phyloP scores from a whole-genome alignment of 306 rosid genomes.

The Sphenostylis stenocarpa region DNA sequence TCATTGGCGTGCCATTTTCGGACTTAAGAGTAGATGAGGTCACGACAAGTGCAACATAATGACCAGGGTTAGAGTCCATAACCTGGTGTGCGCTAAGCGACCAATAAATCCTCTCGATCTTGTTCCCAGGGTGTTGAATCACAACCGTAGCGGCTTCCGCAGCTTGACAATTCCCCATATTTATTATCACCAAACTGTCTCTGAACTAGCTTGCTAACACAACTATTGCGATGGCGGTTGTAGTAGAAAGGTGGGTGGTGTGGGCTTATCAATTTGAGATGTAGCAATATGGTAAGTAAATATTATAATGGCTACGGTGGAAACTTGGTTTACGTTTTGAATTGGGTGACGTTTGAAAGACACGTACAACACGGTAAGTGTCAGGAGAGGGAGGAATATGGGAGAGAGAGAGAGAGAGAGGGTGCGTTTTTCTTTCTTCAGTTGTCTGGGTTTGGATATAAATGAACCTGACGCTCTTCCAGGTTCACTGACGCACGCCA shows the following conservation, averaged over 20 bases:
- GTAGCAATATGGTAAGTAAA: not conserved
- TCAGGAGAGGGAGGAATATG: not conserved
- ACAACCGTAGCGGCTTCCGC: conserved; percentile 90
- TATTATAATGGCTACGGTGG: not conserved
- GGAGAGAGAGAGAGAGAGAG: no score
- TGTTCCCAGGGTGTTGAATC: conserved; percentile 71
- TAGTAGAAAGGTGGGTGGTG: not conserved
- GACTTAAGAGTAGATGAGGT: conserved; percentile 50
- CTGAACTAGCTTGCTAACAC: not conserved
- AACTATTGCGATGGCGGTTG: not conserved
- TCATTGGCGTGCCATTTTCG: conserved; percentile 54
- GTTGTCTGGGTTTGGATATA: conserved; percentile 5
- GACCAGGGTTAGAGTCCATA: conserved; percentile 80
- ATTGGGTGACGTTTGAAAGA: conserved; percentile 29
- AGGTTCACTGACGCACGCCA: conserved; percentile 49
- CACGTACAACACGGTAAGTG: conserved; percentile 29
- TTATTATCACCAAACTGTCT: not conserved
- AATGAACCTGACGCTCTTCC: conserved; percentile 49
- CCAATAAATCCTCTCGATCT: conserved; percentile 77
- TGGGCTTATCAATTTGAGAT: not conserved
- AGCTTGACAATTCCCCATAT: conserved; percentile 90
- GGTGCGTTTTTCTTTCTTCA: no score
- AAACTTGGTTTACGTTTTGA: conserved; percentile 1
- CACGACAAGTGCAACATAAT: conserved; percentile 73
- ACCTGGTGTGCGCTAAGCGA: conserved; percentile 73